phyloP scores from a whole-genome alignment of 2,329 filamentous ascomycete species.

The Zymoseptoria brevis region DNA sequence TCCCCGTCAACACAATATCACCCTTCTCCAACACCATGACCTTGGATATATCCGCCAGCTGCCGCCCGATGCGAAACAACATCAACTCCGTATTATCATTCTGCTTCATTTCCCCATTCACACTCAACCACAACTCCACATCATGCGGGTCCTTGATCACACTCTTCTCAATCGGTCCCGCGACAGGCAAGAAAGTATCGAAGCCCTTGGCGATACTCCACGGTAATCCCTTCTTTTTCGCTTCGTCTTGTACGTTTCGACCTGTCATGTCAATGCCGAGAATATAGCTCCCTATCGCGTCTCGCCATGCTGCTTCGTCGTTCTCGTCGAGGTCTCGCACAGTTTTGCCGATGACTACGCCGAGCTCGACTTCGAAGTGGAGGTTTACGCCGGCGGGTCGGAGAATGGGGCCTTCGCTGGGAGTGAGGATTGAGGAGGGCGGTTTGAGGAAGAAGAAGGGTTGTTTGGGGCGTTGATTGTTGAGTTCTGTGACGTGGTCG shows the following conservation, averaged over 20 bases:
- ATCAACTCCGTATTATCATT: slow-evolving; percentile 86
- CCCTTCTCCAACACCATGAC: slow-evolving; percentile 92
- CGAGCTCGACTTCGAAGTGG: slow-evolving; percentile 94
- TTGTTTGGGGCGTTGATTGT: slow-evolving; percentile 79
- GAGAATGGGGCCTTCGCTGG: slow-evolving; percentile 69
- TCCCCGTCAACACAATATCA: slow-evolving; percentile 92
- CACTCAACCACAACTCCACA: slow-evolving; percentile 73
- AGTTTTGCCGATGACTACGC: slow-evolving; percentile 75
- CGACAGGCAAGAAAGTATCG: slow-evolving; percentile 91
- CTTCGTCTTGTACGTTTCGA: slow-evolving; percentile 89
- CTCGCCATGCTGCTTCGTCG: slow-evolving; percentile 68
- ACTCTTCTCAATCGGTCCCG: slow-evolving; percentile 69
- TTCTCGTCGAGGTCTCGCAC: slow-evolving; percentile 66
- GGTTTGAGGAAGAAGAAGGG: slow-evolving; percentile 99
- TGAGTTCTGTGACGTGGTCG: slow-evolving; percentile 89
- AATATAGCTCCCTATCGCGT: slow-evolving; percentile 79
- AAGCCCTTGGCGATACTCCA: slow-evolving; percentile 98
- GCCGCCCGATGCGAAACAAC: slow-evolving; percentile 82
- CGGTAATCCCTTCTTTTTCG: slow-evolving; percentile 91
- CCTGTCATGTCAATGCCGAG: slow-evolving; percentile 96
- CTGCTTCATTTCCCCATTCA: slow-evolving; percentile 74
- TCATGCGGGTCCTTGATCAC: slow-evolving; percentile 81
- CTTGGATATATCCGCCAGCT: slow-evolving; percentile 83
- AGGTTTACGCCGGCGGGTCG: slow-evolving; percentile 74
- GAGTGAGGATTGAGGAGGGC: slow-evolving; percentile 72